A percentile compares a stretch with the other conserved stretches of the same genome.
phyloP scores from a whole-genome alignment of 257 asterid genomes.

The Agastache rugosa region DNA sequence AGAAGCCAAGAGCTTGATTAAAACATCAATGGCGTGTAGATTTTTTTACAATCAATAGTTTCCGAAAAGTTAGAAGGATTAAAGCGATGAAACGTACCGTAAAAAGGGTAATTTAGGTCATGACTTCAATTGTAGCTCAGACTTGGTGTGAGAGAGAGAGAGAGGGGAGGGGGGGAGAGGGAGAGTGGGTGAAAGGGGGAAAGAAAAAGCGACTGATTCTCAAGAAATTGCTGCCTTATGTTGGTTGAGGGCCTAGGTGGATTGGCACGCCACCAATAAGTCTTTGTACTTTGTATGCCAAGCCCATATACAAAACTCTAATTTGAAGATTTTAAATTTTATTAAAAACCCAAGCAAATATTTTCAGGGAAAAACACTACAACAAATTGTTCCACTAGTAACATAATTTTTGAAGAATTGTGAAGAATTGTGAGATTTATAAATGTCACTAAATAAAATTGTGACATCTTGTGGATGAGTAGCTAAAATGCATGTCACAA shows the following conservation, averaged over 20 bases:
- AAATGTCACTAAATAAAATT: no score
- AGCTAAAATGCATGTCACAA: no score
- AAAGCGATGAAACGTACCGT: slow-evolving; percentile 9
- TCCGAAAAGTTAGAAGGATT: neutral
- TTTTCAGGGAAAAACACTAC: no score
- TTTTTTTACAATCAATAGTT: neutral
- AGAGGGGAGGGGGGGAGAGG: slow-evolving; percentile 28
- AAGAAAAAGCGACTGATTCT: neutral
- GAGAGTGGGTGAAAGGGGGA: slow-evolving; percentile 7
- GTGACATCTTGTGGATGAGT: no score
- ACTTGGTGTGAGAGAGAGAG: slow-evolving; percentile 2
- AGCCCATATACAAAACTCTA: neutral
- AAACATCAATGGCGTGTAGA: slow-evolving; percentile 7
- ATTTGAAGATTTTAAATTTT: neutral
- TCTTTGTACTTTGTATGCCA: neutral
- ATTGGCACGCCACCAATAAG: neutral
- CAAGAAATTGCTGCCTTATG: neutral
- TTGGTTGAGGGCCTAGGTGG: neutral
- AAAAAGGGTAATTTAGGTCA: slow-evolving; percentile 25
- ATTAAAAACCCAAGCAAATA: neutral
- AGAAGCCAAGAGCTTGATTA: neutral
- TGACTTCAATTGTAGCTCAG: slow-evolving; percentile 16
- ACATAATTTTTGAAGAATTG: no score
- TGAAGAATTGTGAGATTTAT: no score
- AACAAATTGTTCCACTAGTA: no score